Conservation (phyloP, 257 asterid species). For the Nicotiana sylvestris region DNA sequence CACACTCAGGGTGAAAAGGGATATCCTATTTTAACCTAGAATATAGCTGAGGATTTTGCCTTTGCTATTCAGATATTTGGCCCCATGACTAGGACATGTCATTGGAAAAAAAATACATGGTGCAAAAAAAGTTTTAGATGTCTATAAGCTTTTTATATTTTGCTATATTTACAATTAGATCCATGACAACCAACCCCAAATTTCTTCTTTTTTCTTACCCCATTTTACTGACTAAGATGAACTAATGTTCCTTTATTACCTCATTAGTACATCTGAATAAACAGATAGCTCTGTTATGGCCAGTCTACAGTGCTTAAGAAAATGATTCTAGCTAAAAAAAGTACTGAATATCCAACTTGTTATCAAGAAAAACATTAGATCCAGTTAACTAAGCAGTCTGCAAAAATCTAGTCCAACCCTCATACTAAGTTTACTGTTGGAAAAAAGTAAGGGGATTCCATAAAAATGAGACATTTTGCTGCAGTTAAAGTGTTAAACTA, state of each 20-base stretch:
- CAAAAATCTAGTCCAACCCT: not conserved
- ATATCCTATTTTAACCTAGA: not conserved
- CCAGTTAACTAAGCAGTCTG: not conserved
- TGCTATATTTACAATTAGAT: not conserved
- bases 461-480: not conserved
- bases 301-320: not conserved
- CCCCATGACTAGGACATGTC: slow-evolving; percentile 15
- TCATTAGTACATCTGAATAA: not conserved
- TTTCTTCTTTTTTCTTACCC: not conserved
- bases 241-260: not conserved
- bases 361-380: not conserved
- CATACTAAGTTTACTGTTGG: not conserved
- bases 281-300: not conserved
- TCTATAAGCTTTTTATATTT: not conserved
- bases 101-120: not conserved
- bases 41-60: slow-evolving; percentile 10
- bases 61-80: not conserved
- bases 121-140: not conserved
- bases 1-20: not conserved
- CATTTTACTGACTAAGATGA: not conserved
- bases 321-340: not conserved
- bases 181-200: not conserved
- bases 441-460: not conserved
- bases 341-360: not conserved
- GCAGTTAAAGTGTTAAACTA: not conserved